Base-by-base conservation (phyloP, 1,139 yeast genomes). In the Diutina siamensis region DNA sequence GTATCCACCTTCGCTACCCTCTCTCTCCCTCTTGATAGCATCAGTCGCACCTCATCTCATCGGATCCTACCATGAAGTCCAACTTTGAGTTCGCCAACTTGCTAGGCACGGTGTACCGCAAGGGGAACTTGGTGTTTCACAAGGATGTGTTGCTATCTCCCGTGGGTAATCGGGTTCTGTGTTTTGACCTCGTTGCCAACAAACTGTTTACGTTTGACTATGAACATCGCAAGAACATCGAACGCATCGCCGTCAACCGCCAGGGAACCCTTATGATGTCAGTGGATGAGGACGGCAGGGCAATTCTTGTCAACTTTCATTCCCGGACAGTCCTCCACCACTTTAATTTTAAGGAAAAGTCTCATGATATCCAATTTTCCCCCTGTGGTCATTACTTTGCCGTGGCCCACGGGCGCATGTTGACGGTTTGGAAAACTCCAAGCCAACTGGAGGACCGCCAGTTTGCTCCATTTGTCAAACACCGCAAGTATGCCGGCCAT, bases 341-440 rank as follows among this genome's bases (percentile, higher is more conserved):
- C 63, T 88, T 92, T 72, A 94, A 88, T 61, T 92, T 94, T 67
- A 86, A 83, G 58, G 94, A 83, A 31, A 67, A 63, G 45, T 95
- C 92, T 15, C 62, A 67, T 40, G 94, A 83, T 53, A 63, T 92
- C 41, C 76, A 81, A 56, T 92, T 92, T 62, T 80, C 96, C 48
- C 95, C 96, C 1, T 88, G 87, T 63, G 97, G 98, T 1, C 72
- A 71, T 44, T 77, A 79, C 57, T 88, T 94, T 64, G 97, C 97
- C 12, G 75, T 88, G 38, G 95, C 95, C 1, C 71, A 80, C 35
- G 89, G 86, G 4, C 68, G 95, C 54, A 83, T 84, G 49, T 67
- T 92, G 22, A 97, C 94, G 60, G 84, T 92, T 12, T 92, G 99
- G 99, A 81, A 78, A 56, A 87, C 97, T 1, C 97, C 97, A 0